Percentiles rank a stretch among this genome's conserved stretches.
phyloP scores from a whole-genome alignment of 73 alveolate species.

The Durusdinium trenchii region DNA sequence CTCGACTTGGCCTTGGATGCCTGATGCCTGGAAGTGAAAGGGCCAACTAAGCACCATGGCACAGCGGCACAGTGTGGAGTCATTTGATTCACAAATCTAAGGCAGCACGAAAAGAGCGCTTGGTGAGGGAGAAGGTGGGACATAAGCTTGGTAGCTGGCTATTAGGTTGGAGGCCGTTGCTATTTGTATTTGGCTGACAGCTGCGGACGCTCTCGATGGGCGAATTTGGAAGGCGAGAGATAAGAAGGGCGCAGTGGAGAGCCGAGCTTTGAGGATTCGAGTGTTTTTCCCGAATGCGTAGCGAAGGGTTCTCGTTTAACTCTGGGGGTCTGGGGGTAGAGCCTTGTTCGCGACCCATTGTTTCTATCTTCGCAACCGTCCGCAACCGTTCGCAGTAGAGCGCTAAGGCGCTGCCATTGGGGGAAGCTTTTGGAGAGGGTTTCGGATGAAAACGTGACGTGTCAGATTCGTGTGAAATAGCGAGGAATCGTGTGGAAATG shows the following conservation, averaged over 20 bases:
- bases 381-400: too few species aligned
- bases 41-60: too few species aligned
- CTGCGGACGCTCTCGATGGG: neutral
- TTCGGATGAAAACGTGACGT: too few species aligned
- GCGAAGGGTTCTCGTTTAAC: too few species aligned
- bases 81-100: neutral
- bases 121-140: constrained; percentile 83
- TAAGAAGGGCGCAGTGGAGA: constrained; percentile 62
- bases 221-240: constrained; percentile 48
- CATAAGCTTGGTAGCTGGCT: neutral
- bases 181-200: neutral
- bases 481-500: too few species aligned
- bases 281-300: neutral
- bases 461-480: too few species aligned
- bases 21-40: neutral
- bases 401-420: too few species aligned
- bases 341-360: too few species aligned
- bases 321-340: too few species aligned
- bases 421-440: too few species aligned
- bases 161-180: neutral
- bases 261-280: neutral
- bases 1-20: constrained; percentile 75
- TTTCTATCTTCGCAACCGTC: too few species aligned
- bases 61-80: neutral
- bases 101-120: constrained; percentile 78